Percentiles rank a stretch among this genome's conserved stretches.
These are phyloP conservation scores for Hypoxylon sp. DNA, from an alignment of 2,329 filamentous ascomycete genomes.

Conservation along the genomic window DNA sequence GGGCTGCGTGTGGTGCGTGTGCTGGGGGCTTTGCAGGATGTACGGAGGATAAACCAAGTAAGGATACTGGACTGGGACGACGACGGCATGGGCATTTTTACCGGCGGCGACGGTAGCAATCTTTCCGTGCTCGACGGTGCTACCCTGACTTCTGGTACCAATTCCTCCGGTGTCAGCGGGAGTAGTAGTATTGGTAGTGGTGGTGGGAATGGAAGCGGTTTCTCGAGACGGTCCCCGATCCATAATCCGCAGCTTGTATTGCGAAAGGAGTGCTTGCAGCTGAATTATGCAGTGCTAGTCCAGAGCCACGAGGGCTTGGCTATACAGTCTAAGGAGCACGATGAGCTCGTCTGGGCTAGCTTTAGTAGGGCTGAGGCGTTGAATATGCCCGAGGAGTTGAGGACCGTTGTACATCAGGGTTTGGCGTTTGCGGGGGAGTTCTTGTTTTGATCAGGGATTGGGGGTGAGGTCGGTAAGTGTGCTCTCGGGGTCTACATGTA, in stretches of 20 bases:
- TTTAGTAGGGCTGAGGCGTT: slow-evolving; percentile 43
- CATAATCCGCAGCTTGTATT: slow-evolving; percentile 40
- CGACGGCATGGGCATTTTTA: slow-evolving; percentile 35
- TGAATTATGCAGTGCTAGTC: slow-evolving; percentile 52
- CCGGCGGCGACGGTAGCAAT: slow-evolving; percentile 1
- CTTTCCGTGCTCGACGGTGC: slow-evolving; percentile 22
- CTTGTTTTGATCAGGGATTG: slow-evolving; percentile 34
- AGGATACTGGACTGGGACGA: slow-evolving; percentile 47
- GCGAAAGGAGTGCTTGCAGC: slow-evolving; percentile 44
- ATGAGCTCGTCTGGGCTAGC: slow-evolving; percentile 52
- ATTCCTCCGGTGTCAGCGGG: background rate
- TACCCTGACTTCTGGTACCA: background rate
- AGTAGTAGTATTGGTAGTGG: background rate
- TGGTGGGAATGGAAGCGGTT: background rate
- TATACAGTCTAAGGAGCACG: slow-evolving; percentile 52
- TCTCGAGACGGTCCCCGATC: slow-evolving; percentile 28
- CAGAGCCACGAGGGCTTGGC: slow-evolving; percentile 50
- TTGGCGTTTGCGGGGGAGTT: slow-evolving; percentile 49
- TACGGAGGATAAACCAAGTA: slow-evolving; percentile 39
- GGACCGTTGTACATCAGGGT: slow-evolving; percentile 48
- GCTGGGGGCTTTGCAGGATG: slow-evolving; percentile 47
- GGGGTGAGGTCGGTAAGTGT: background rate
- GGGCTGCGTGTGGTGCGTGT: slow-evolving; percentile 49
- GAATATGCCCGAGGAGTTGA: slow-evolving; percentile 39
- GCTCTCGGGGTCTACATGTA: background rate